Evolutionary conservation across 2,329 filamentous ascomycete genomes (phyloP).

Genomic region (Rachicladosporium sp.): DNA sequence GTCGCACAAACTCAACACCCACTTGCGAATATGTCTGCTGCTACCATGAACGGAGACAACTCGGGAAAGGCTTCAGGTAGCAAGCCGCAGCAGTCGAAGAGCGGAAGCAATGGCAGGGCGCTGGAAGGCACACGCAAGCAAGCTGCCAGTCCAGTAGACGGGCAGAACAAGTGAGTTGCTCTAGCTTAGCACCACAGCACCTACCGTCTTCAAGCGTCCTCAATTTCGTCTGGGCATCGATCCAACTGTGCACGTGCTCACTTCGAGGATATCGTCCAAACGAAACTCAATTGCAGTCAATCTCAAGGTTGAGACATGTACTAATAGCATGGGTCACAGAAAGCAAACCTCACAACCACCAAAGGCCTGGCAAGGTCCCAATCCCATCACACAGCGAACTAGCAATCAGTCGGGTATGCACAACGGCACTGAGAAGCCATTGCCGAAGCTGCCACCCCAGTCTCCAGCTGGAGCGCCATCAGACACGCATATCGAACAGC

Average conservation of each 20-base stretch:
- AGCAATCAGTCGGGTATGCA: constrained; percentile 30
- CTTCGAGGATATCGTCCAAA: no score
- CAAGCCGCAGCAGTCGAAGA: constrained; percentile 34
- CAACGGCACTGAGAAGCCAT: constrained; percentile 39
- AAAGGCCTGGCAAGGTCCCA: constrained; percentile 50
- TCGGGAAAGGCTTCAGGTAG: constrained; percentile 7
- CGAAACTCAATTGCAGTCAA: no score
- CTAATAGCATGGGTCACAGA: constrained; percentile 22
- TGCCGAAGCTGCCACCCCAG: constrained; percentile 11
- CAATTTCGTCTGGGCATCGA: no score
- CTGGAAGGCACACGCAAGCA: constrained; percentile 44
- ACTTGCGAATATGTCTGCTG: constrained; percentile 13
- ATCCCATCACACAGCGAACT: constrained; percentile 47
- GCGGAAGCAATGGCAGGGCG: constrained; percentile 37
- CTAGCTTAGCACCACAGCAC: background rate
- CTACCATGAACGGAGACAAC: constrained; percentile 18
- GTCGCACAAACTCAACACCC: no score
- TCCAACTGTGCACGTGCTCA: no score
- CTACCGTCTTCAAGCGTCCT: no score
- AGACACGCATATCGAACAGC: constrained; percentile 42
- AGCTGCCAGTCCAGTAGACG: constrained; percentile 42
- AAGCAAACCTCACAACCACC: constrained; percentile 35
- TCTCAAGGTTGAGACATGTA: no score
- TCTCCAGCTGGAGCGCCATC: constrained; percentile 21
- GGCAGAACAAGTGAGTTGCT: constrained; percentile 40